Base-by-base conservation (phyloP, 768 basidiomycete species). In the Rubroboletus pulcherrimus region DNA sequence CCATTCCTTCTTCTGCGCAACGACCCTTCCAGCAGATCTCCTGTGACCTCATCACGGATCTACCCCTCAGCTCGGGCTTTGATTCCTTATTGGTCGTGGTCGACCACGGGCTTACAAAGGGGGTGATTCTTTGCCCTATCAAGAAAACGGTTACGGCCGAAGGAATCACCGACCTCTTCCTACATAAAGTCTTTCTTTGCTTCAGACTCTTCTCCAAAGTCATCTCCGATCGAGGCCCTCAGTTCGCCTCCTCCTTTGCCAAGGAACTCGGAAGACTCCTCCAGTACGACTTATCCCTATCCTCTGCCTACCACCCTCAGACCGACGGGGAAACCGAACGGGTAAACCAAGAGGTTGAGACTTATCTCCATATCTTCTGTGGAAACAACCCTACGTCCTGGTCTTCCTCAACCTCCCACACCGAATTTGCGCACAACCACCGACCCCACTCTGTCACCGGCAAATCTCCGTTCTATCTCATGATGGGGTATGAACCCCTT, bases 1-100 rank as follows among this genome's bases (percentile, higher is more conserved):
- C 10, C 0, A 21, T 41, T 0, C 1, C 9, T 1, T n/a, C 29
- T 5, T 0, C 8, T 1, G 2, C 15, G 0, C 17, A 6, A 0
- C 10, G 1, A 0, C 51, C 26, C 6, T 53, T 53, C 12, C 52
- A 45, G 4, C 37, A 53, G 37, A 7, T 53, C 14, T 53, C 37
- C 0, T 53, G 43, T 12, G 9, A 43, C 0, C n/a, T 39, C 0
- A 39, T 39, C 38, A 39, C n/a, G 0, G 38, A 41, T 0, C 10
- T 24, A 0, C 51, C 35, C 1, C 1, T 1, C 21, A 21, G 2
- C 1, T 33, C 33, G 24, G 29, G 35, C 5, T 53, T 45, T 7
- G 19, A 53, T 7, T 9, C n/a, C 1, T 5, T 45, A 0, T 39
- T 53, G 52, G 44, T 53, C 19, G 1, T 53, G 35, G 35, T 53